Evolutionary conservation across 441 rosid species (phyloP).

Genomic region (Hura crepitans): DNA sequence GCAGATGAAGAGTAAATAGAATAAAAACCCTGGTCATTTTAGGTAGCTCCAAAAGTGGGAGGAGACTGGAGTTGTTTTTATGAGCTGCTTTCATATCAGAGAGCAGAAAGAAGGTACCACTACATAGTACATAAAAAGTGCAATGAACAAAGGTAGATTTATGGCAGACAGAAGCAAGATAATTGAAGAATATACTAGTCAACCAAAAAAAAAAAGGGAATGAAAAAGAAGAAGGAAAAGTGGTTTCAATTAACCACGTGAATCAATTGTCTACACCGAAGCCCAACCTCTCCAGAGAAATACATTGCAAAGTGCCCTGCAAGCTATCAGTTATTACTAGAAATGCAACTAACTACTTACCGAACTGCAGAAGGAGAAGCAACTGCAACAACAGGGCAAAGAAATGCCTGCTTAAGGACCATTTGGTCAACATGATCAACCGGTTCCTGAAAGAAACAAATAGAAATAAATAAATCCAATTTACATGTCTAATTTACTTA

Average conservation of each 20-base stretch:
- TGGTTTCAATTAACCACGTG: background rate
- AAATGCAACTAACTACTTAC: constrained; percentile 33
- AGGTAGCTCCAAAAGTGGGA: constrained; percentile 13
- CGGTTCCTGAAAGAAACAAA: constrained; percentile 48
- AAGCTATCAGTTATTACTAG: background rate
- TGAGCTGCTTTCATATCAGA: background rate
- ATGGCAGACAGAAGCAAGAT: background rate
- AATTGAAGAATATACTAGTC: constrained; percentile 6
- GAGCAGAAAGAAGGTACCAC: constrained; percentile 6
- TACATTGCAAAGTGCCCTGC: background rate
- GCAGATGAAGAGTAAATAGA: constrained; percentile 20
- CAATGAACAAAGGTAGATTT: background rate
- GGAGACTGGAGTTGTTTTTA: background rate
- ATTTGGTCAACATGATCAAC: constrained; percentile 58
- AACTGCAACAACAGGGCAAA: constrained; percentile 72
- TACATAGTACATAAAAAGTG: constrained; percentile 8
- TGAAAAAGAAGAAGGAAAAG: too few relatives aligned
- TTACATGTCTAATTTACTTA: constrained; percentile 7
- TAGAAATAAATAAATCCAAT: constrained; percentile 20
- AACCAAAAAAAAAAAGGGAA: background rate
- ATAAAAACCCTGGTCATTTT: constrained; percentile 5
- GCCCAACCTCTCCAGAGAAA: background rate
- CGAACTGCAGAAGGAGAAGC: constrained; percentile 89
- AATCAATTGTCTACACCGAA: background rate
- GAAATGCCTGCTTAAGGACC: constrained; percentile 58